Percentiles rank a stretch among this genome's conserved stretches.
Evolutionary conservation across 2,329 filamentous ascomycete genomes (phyloP).

Genomic region (Rutstroemia sp.): DNA sequence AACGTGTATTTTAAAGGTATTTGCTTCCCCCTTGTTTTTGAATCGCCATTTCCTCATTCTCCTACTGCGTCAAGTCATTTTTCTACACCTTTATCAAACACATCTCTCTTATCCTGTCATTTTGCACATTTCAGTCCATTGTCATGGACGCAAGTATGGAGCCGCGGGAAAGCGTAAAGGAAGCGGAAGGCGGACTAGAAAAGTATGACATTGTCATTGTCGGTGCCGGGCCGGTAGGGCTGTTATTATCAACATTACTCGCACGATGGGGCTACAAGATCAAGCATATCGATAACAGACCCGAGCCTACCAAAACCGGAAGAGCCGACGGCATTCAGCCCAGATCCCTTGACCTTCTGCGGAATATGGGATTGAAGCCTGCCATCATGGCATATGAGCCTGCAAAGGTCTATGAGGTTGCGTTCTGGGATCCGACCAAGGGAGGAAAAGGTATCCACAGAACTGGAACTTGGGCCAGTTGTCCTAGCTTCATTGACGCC

Average conservation of each 20-base stretch:
- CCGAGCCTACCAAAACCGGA: conserved; percentile 77
- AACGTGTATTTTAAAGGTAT: background rate
- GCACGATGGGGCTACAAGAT: conserved; percentile 92
- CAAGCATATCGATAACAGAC: conserved; percentile 87
- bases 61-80: background rate
- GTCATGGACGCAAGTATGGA: conserved; percentile 20
- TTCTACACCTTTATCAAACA: background rate
- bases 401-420: conserved; percentile 74
- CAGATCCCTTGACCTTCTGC: conserved; percentile 75
- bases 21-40: background rate
- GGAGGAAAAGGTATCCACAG: conserved; percentile 52
- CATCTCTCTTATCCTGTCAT: background rate
- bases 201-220: conserved; percentile 69
- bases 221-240: conserved; percentile 80
- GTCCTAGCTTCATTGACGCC: conserved; percentile 73
- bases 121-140: background rate
- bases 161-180: conserved; percentile 13
- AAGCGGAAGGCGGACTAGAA: conserved; percentile 7
- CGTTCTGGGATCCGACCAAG: conserved; percentile 60
- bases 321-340: conserved; percentile 90
- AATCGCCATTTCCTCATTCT: background rate
- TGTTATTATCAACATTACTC: conserved; percentile 81
- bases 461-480: conserved; percentile 76
- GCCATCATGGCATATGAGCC: conserved; percentile 82
- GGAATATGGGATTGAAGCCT: conserved; percentile 84